Evolutionary conservation across 148 eudicot genomes (phyloP).

Genomic region (Suaeda aralocaspica): DNA sequence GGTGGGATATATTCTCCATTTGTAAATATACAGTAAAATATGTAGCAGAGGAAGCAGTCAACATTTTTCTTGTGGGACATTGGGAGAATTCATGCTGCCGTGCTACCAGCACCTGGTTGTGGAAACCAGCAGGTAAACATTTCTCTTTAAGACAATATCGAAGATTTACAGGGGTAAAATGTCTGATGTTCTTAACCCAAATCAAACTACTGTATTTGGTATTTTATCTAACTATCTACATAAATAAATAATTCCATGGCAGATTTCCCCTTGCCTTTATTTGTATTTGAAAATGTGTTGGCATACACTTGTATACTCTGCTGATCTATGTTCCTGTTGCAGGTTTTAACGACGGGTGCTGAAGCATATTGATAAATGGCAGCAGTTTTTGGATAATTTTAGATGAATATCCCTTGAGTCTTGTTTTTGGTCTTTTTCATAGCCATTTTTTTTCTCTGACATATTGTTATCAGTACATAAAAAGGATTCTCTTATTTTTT

Average conservation of each 20-base stretch:
- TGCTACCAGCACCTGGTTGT: slow-evolving; percentile 11
- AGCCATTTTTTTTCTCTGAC: slow-evolving; percentile 5
- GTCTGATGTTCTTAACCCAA: neutral
- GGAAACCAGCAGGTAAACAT: neutral
- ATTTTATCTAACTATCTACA: neutral
- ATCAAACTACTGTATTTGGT: neutral
- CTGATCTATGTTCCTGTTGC: slow-evolving; percentile 8
- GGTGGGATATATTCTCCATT: slow-evolving; percentile 7
- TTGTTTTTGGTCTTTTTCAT: slow-evolving; percentile 9
- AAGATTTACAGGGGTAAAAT: neutral
- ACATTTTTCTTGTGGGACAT: slow-evolving; percentile 1
- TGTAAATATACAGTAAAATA: slow-evolving; percentile 16
- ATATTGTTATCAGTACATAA: slow-evolving; percentile 28
- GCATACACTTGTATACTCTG: neutral
- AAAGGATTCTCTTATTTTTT: slow-evolving; percentile 3
- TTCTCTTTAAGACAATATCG: neutral
- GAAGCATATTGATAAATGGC: slow-evolving; percentile 9
- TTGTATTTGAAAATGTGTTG: neutral
- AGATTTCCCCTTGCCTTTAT: neutral
- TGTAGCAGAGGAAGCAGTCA: neutral
- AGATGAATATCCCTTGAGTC: slow-evolving; percentile 16
- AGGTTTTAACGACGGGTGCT: slow-evolving; percentile 26
- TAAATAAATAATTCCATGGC: neutral
- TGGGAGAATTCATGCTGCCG: slow-evolving; percentile 11
- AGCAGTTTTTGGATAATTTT: slow-evolving; percentile 22